Evolutionary conservation across 805 yeast genomes (phyloP), one percentile per base, ranked within the genome.

Genomic region (Cephaloascus fragrans): DNA sequence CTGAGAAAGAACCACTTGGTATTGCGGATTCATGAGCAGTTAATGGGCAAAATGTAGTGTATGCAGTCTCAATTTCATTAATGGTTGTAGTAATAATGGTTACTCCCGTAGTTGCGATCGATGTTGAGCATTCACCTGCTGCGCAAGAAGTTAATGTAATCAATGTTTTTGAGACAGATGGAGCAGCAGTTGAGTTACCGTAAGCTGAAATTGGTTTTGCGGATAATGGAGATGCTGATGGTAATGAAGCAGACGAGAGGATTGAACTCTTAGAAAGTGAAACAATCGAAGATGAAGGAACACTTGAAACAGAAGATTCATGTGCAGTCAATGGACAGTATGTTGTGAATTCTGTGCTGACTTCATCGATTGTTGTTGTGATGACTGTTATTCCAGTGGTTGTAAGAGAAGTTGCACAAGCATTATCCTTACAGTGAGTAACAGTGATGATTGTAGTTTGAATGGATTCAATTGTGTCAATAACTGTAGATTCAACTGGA

Each of bases 21-120:
- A 16, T 26, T 26, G 33, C 18, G 15, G 33, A 6, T 16, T 31
- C 33, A n/a, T 6, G 8, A 14, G 33, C 33, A 31, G 33, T 8
- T 6, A 31, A 6, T 37, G 58, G 57, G 43, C 59, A 54, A 48
- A 47, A 55, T 23, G 66, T 57, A 38, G 64, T 53, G 48, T 51
- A 54, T 26, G 52, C 44, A 19, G 61, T 55, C 33, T 41, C 47
- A 14, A 43, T 43, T 5, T 55, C 62, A 39, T 50, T 41, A 20
- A 50, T 50, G 26, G 56, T 51, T 17, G 49, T 37, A 35, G 60
- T 55, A 34, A 48, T 39, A 31, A 55, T 47, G 19, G 54, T 47
- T 14, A 48, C 40, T 3, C 49, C 52, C 16, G 51, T 47, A n/a
- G 53, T 49, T n/a, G 35, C 47, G 14, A 43, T 39, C 17, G 47